Evolutionary conservation across 805 yeast genomes (phyloP), one percentile per base, ranked within the genome.

Genomic region (Candida tallmaniae): DNA sequence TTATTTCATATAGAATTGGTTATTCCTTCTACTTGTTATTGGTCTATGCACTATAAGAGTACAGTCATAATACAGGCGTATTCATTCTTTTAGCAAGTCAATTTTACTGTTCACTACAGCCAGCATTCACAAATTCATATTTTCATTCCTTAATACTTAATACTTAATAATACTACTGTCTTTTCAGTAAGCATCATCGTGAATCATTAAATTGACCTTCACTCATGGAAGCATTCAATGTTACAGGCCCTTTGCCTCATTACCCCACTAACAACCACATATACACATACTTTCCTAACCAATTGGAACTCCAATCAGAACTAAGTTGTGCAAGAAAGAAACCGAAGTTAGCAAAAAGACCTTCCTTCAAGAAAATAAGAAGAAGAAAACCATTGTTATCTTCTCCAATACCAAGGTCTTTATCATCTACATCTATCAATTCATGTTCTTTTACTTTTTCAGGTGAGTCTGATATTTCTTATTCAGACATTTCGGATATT

Each of bases 161-260:
- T 13, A 29, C 11, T 6, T 13, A 14, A 16, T 24, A 24, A 24
- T 14, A n/a, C n/a, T n/a, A n/a, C n/a, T n/a, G n/a, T n/a, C n/a
- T n/a, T n/a, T n/a, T n/a, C n/a, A n/a, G n/a, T n/a, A n/a, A n/a
- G n/a, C n/a, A n/a, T n/a, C n/a, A n/a, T n/a, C n/a, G n/a, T n/a
- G n/a, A 20, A 22, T 30, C 12, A 29, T 20, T 29, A 29, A 27
- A 21, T 15, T 13, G 11, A 29, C 22, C 12, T 13, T 18, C 13
- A 14, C 21, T 6, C 29, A 34, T 27, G 31, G 28, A 20, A 17
- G 27, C 36, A 26, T 34, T 26, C 21, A 27, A 38, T 36, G 39
- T 35, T 28, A 56, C 62, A 4, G 28, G 42, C 30, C 62, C 64
- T 21, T 48, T 58, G 28, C 56, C 56, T 8, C 44, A 43, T 27